These are phyloP conservation scores for Rhodotorula sp. DNA, from an alignment of 1,284 basidiomycete species.

Conservation along the genomic window DNA sequence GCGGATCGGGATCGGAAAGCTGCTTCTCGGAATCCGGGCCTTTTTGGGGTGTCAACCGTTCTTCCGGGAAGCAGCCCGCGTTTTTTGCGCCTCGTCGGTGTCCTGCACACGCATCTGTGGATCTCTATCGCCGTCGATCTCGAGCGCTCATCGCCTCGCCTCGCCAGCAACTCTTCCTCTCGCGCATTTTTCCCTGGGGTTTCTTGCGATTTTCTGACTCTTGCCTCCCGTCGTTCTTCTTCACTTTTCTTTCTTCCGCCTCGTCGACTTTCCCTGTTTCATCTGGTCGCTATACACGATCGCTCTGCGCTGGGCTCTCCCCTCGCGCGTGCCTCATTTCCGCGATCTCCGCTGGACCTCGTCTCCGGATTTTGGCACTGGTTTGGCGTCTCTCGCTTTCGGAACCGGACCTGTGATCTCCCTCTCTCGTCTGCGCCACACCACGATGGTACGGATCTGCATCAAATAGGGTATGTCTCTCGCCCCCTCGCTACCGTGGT, in stretches of 20 bases:
- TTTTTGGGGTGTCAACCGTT: conserved; percentile 5
- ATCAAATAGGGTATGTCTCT: not conserved
- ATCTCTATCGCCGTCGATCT: not conserved
- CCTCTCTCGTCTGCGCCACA: not conserved
- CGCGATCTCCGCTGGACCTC: not conserved
- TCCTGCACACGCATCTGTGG: not conserved
- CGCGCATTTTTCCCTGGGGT: not conserved
- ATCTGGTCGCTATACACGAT: too few relatives aligned
- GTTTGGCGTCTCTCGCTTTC: not conserved
- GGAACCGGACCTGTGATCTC: not conserved
- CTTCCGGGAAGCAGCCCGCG: conserved; percentile 14
- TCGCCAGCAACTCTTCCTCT: too few relatives aligned
- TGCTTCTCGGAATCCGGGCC: conserved; percentile 15
- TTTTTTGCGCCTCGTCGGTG: too few relatives aligned
- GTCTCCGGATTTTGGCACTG: not conserved
- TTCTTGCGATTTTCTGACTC: not conserved
- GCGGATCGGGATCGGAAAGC: not conserved
- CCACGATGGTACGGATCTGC: not conserved
- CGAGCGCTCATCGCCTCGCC: too few relatives aligned
- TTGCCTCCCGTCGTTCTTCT: conserved; percentile 1
- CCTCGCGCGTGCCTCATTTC: not conserved
- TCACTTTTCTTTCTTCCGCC: not conserved
- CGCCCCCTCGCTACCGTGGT: not conserved
- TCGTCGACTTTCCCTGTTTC: not conserved
- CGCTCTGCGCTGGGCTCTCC: not conserved